Conservation (phyloP, 2,329 filamentous ascomycete genomes). For the Colletotrichum coccodes region DNA sequence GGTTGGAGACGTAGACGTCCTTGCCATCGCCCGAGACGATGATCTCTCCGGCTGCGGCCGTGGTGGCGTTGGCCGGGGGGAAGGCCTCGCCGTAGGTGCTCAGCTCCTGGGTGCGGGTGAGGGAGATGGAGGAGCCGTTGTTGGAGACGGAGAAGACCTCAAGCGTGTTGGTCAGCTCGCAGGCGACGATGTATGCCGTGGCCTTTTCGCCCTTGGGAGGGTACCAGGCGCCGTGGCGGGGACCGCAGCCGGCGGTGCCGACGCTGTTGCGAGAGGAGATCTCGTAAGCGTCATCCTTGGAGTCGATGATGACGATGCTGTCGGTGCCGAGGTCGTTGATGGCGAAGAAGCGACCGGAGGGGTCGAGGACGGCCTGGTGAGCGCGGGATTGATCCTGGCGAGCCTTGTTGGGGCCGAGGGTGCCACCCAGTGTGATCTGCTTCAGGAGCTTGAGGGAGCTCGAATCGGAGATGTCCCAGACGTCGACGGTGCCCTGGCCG, state of each 20-base stretch:
- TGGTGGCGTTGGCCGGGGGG: conserved; percentile 46
- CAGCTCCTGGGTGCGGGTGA: conserved; percentile 49
- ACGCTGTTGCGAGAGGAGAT: conserved; percentile 47
- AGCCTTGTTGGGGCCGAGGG: conserved; percentile 44
- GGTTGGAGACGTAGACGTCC: conserved; percentile 63
- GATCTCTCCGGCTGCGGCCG: conserved; percentile 57
- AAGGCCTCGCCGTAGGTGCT: conserved; percentile 47
- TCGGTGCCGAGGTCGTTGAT: conserved; percentile 62
- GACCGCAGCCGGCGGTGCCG: conserved; percentile 53
- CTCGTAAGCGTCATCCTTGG: conserved; percentile 50
- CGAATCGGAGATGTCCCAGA: conserved; percentile 54
- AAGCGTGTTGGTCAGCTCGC: conserved; percentile 57
- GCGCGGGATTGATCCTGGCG: conserved; percentile 49
- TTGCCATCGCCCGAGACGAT: conserved; percentile 51
- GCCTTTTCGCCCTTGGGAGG: conserved; percentile 42
- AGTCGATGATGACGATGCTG: conserved; percentile 57
- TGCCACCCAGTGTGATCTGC: conserved; percentile 45
- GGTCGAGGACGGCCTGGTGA: conserved; percentile 60
- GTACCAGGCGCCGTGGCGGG: conserved; percentile 62
- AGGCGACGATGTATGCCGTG: conserved; percentile 58
- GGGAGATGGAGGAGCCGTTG: conserved; percentile 44
- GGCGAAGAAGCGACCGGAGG: conserved; percentile 59
- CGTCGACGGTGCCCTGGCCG: conserved; percentile 52
- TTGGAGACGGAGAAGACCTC: conserved; percentile 55
- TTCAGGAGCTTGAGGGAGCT: conserved; percentile 49